Conservation (phyloP, 2,329 filamentous ascomycete genomes). For the Pseudomassariella vexata region DNA sequence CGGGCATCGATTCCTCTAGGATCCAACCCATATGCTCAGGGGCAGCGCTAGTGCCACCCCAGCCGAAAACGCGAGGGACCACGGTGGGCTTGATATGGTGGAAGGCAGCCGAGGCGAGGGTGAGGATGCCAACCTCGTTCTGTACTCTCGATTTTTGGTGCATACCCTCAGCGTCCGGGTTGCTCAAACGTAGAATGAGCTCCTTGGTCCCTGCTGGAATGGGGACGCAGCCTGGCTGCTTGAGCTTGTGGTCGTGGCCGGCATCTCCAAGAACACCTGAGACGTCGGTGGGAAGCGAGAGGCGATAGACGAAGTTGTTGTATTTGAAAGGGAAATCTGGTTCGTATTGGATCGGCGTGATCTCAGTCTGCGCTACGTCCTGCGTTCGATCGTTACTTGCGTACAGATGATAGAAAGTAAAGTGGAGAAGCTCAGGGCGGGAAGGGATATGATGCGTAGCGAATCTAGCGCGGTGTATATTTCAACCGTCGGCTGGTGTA, state of each 20-base stretch:
- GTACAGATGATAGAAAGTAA: no score
- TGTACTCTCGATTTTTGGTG: slow-evolving; percentile 20
- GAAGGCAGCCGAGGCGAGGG: no score
- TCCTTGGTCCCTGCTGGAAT: slow-evolving; percentile 3
- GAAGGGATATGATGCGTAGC: no score
- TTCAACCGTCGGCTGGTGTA: no score
- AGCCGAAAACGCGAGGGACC: slow-evolving; percentile 3
- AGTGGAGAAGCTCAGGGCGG: no score
- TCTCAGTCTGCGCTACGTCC: no score
- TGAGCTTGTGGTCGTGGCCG: slow-evolving; percentile 9
- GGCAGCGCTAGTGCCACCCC: no score
- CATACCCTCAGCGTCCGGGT: slow-evolving; percentile 13
- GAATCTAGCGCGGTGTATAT: no score
- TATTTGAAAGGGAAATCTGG: slow-evolving; percentile 13
- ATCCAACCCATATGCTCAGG: no score
- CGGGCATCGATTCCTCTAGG: slow-evolving; percentile 16
- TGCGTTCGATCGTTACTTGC: no score
- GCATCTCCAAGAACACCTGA: slow-evolving; percentile 12
- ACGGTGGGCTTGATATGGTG: slow-evolving; percentile 16
- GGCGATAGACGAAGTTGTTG: slow-evolving; percentile 22
- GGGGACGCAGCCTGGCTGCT: slow-evolving; percentile 6
- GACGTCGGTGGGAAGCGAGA: no score
- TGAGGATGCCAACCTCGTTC: slow-evolving; percentile 19
- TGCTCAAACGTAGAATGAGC: slow-evolving; percentile 17
- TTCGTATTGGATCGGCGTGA: slow-evolving; percentile 14